Evolutionary conservation across 495 filamentous ascomycete species (phyloP), one percentile per base, ranked within the genome.

Genomic region (Aspergillus sclerotioniger): DNA sequence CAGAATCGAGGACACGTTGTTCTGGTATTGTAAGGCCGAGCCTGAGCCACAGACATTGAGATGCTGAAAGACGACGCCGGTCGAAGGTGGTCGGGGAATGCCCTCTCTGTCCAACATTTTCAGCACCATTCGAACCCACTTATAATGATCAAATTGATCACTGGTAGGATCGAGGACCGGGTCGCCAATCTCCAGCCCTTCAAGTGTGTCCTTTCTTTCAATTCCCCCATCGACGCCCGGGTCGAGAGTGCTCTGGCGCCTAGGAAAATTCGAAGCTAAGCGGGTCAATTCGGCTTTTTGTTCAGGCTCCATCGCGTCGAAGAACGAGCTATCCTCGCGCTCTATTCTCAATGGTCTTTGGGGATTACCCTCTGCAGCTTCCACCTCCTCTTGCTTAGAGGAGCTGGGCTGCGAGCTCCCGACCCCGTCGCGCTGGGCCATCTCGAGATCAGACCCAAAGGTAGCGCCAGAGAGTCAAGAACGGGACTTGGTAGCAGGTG

Each of bases 31-130:
- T 16, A 84, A 62, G 6, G 80, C 81, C 17, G 77, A 69, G 0
- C 82, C 82, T 0, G 81, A 77, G 6, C 82, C 83, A 3, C 72
- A 80, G 13, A 85, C 79, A 47, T 77, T 77, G 46, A 86, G 71
- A 51, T 84, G 74, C 49, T 76, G 71, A 60, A 82, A 82, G 1
- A 71, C 67, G 8, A 83, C 69, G 10, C 82, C 78, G 3, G 76
- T 72, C 33, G 68, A 70, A 12, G 69, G 62, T 32, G 68, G 67
- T 17, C 70, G 64, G 53, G 67, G 65, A 6, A 80, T 66, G 12
- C 76, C 77, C 47, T 81, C 70, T 25, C 73, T 71, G 46, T 79
- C 74, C 59, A 78, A 59, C 44, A 74, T 9, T 51, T 68, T 71
- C 47, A 79, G 58, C 58, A 70, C 69, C 77, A 79, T 78, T 63